Conservation (phyloP, 306 rosid species). For the Acacia melanoxylon region DNA sequence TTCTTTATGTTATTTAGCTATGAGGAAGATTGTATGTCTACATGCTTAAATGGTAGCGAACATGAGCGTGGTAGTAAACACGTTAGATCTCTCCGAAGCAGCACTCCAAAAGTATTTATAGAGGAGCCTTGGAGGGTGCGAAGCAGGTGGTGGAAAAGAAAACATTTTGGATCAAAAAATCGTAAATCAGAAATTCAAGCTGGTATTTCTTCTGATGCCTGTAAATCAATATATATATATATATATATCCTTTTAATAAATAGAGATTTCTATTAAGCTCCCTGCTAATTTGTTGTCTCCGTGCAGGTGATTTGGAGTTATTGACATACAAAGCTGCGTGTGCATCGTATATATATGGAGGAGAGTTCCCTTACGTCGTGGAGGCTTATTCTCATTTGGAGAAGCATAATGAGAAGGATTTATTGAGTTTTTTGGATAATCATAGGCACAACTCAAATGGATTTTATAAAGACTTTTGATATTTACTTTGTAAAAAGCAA, state of each 20-base stretch:
- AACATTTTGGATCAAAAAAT: conserved; percentile 54
- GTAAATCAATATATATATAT: background rate
- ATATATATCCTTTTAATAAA: background rate
- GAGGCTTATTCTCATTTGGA: conserved; percentile 47
- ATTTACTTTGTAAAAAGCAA: background rate
- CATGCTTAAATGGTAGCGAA: conserved; percentile 35
- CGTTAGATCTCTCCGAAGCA: conserved; percentile 1
- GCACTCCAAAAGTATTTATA: conserved; percentile 54
- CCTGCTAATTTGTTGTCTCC: background rate
- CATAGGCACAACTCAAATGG: conserved; percentile 44
- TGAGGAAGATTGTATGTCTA: conserved; percentile 66
- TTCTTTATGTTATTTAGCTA: conserved; percentile 49
- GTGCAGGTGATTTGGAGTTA: conserved; percentile 69
- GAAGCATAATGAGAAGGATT: conserved; percentile 41
- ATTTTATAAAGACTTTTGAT: conserved; percentile 31
- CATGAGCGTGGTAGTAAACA: conserved; percentile 17
- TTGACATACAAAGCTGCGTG: conserved; percentile 78
- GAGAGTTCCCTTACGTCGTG: conserved; percentile 44
- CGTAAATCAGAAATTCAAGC: conserved; percentile 52
- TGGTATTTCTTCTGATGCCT: conserved; percentile 42
- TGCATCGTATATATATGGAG: conserved; percentile 69
- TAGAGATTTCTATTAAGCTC: background rate
- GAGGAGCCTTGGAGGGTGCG: conserved; percentile 71
- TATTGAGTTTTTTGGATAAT: conserved; percentile 49
- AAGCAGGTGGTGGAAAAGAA: conserved; percentile 71